Evolutionary conservation across 176 grass and related monocot species (phyloP), one percentile per base, ranked within the genome.

Genomic region (Paspalum notatum): DNA sequence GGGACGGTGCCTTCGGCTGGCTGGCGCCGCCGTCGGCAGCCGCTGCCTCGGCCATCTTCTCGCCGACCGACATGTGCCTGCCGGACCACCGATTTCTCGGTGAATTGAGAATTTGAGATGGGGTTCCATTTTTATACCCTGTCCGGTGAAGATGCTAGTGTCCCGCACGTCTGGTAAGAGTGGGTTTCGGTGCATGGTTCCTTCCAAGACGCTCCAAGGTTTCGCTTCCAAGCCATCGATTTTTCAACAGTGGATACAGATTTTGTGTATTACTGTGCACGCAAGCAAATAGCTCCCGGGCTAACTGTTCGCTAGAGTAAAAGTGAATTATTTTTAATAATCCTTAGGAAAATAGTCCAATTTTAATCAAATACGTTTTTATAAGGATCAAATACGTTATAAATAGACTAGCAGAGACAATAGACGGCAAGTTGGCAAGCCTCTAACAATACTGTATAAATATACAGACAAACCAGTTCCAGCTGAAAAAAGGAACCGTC

Each of bases 161-260:
- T 59, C 84, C 88, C 82, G 71, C 91, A 94, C 88, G 91, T 70
- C 83, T 94, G 5, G 82, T 80, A 78, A 66, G 72, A 91, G 73
- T 66, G 77, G 50, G 78, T 82, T 73, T 61, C 66, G 67, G 42
- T 82, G 73, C 66, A 73, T 85, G 82, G 43, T 93, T 88, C 75
- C 74, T 79, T 83, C 82, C 82, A 74, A 87, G 65, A 88, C 56
- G 76, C 27, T 21, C 27, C 41, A 58, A 88, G 61, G 70, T 79
- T 66, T 94, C 44, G 82, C 85, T 87, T 94, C 77, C 82, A 86
- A 88, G 88, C 26, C 43, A 91, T 72, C 67, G 66, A 51, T 13
- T 68, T 87, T 70, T 44, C 6, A 25, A 48, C 64, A 13, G 48
- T 0, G 0, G 47, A 47, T 25, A 43, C 39, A 44, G 7, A 81